Conservation (phyloP, 345 rosid genomes). For the Combretum micranthum region DNA sequence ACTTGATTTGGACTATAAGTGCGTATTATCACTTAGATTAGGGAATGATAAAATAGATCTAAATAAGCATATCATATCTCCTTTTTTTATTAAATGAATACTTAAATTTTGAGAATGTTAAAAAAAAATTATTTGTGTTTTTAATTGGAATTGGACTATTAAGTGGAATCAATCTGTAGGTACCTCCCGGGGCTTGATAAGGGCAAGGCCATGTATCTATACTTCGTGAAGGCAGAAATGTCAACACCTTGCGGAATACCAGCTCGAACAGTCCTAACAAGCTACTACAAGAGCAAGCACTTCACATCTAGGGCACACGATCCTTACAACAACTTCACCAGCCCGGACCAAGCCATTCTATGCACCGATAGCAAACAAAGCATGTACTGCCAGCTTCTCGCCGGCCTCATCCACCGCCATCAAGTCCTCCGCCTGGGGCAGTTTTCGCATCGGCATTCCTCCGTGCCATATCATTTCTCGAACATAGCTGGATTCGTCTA, state of each 20-base stretch:
- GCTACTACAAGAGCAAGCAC: conserved; percentile 67
- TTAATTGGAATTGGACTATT: too few relatives aligned
- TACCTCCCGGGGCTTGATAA: conserved; percentile 45
- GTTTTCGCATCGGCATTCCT: conserved; percentile 61
- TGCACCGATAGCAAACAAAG: conserved; percentile 60
- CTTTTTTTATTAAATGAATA: too few relatives aligned
- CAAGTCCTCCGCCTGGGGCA: conserved; percentile 59
- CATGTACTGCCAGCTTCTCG: conserved; percentile 66
- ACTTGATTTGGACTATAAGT: too few relatives aligned
- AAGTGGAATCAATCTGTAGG: conserved; percentile 20
- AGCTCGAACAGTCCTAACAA: conserved; percentile 58
- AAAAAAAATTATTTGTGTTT: too few relatives aligned
- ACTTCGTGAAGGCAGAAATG: conserved; percentile 58
- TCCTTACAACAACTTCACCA: conserved; percentile 43
- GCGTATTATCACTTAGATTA: too few relatives aligned
- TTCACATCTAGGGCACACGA: conserved; percentile 45
- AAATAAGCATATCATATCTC: too few relatives aligned
- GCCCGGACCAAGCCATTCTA: conserved; percentile 49
- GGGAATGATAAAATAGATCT: too few relatives aligned
- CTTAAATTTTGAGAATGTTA: too few relatives aligned
- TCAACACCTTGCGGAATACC: conserved; percentile 58
- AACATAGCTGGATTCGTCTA: conserved; percentile 47
- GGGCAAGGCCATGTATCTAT: conserved; percentile 64
- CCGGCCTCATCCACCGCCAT: conserved; percentile 46
- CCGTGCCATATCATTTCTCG: conserved; percentile 50